These are phyloP conservation scores for Prunus padus DNA, from an alignment of 306 rosid species.

Conservation along the genomic window DNA sequence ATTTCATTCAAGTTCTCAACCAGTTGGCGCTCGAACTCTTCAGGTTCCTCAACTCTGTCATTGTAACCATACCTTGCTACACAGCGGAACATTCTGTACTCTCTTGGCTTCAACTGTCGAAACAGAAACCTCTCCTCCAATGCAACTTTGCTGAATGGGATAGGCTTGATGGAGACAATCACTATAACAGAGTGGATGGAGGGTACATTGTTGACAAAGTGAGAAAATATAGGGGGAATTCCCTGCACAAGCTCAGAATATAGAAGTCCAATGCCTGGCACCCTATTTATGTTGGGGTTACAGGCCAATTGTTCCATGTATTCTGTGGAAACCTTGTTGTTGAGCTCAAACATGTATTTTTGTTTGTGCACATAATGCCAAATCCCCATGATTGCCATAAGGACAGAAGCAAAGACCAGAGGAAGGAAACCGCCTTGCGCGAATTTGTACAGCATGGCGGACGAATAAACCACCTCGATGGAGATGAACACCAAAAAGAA, in stretches of 20 bases:
- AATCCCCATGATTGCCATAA: slow-evolving; percentile 51
- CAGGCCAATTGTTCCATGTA: slow-evolving; percentile 40
- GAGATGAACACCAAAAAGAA: slow-evolving; percentile 47
- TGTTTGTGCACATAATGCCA: slow-evolving; percentile 83
- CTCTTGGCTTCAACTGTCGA: slow-evolving; percentile 60
- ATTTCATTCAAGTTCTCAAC: slow-evolving; percentile 55
- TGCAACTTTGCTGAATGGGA: slow-evolving; percentile 58
- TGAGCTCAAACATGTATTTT: slow-evolving; percentile 62
- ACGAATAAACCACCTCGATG: slow-evolving; percentile 41
- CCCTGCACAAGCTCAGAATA: slow-evolving; percentile 84
- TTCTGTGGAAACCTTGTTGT: slow-evolving; percentile 60
- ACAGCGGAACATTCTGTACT: slow-evolving; percentile 59
- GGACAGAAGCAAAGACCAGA: slow-evolving; percentile 36
- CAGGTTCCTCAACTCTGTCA: slow-evolving; percentile 41
- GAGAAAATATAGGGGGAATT: slow-evolving; percentile 77
- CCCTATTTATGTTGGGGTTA: slow-evolving; percentile 41
- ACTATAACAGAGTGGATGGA: slow-evolving; percentile 70
- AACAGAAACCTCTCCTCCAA: slow-evolving; percentile 67
- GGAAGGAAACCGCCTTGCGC: slow-evolving; percentile 74
- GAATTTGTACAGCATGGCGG: slow-evolving; percentile 68
- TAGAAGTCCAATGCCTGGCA: slow-evolving; percentile 69
- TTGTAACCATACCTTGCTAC: slow-evolving; percentile 83
- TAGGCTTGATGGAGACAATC: slow-evolving; percentile 64
- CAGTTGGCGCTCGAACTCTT: slow-evolving; percentile 53
- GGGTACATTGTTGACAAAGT: slow-evolving; percentile 53